phyloP scores from a whole-genome alignment of 2,329 filamentous ascomycete species.

The Reticulascus tulasneorum region DNA sequence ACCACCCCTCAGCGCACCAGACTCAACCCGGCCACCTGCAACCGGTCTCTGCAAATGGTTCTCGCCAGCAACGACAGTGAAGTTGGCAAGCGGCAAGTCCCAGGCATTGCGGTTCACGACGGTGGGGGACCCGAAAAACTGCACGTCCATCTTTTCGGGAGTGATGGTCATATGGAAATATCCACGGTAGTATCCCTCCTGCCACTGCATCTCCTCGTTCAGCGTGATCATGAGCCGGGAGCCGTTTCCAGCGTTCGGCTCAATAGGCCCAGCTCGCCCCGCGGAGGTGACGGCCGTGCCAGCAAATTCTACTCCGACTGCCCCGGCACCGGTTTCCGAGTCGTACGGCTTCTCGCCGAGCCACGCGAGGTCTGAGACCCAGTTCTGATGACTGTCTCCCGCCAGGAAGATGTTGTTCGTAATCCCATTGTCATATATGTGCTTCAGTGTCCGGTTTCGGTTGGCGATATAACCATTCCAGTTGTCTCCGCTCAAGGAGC shows the following conservation, averaged over 20 bases:
- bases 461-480: slow-evolving; percentile 68
- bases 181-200: slow-evolving; percentile 68
- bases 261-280: slow-evolving; percentile 57
- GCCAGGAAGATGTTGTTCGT: slow-evolving; percentile 69
- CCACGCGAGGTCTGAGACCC: slow-evolving; percentile 57
- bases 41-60: slow-evolving; percentile 49
- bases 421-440: slow-evolving; percentile 64
- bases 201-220: slow-evolving; percentile 67
- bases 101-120: slow-evolving; percentile 55
- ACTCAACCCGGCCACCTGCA: slow-evolving; percentile 41
- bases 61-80: slow-evolving; percentile 59
- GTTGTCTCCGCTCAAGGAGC: slow-evolving; percentile 19
- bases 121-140: slow-evolving; percentile 50
- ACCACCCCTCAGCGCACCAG: slow-evolving; percentile 50
- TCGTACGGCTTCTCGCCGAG: slow-evolving; percentile 50
- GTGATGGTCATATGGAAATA: slow-evolving; percentile 64
- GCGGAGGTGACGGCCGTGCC: slow-evolving; percentile 62
- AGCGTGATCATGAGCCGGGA: slow-evolving; percentile 36
- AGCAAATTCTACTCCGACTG: slow-evolving; percentile 60
- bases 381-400: slow-evolving; percentile 65
- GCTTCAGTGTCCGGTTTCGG: slow-evolving; percentile 64
- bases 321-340: slow-evolving; percentile 45
- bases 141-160: slow-evolving; percentile 52
- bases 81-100: slow-evolving; percentile 65
- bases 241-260: slow-evolving; percentile 44